Evolutionary conservation across 805 yeast genomes (phyloP).

Genomic region (Lipomyces yamadae): DNA sequence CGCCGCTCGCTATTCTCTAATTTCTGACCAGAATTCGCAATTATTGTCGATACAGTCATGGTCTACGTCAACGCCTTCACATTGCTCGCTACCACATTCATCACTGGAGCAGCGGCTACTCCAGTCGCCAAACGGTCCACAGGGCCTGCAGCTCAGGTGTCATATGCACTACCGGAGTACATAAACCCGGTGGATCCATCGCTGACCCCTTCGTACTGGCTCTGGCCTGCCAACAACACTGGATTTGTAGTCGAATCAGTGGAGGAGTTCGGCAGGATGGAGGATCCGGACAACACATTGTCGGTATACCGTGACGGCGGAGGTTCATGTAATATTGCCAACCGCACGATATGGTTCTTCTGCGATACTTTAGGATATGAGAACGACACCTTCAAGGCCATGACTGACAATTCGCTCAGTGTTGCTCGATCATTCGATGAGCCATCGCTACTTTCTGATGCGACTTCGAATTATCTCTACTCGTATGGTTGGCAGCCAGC

Average conservation of each 20-base stretch:
- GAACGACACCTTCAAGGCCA: constrained; percentile 14
- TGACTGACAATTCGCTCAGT: constrained; percentile 15
- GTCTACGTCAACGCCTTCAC: background rate
- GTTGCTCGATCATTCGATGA: constrained; percentile 18
- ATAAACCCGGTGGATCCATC: background rate
- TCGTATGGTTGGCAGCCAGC: constrained; percentile 23
- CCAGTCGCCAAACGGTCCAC: background rate
- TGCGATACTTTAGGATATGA: constrained; percentile 28
- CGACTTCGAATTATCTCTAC: constrained; percentile 12
- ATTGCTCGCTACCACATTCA: background rate
- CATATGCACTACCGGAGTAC: constrained; percentile 1
- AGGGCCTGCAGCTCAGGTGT: background rate
- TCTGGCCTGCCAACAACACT: constrained; percentile 1
- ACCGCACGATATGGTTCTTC: constrained; percentile 33
- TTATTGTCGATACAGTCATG: background rate
- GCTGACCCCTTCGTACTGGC: constrained; percentile 5
- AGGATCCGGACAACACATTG: constrained; percentile 25
- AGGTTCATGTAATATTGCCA: constrained; percentile 29
- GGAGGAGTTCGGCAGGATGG: constrained; percentile 21
- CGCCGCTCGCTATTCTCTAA: background rate
- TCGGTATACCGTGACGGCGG: constrained; percentile 35
- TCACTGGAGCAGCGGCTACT: background rate
- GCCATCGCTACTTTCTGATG: constrained; percentile 14
- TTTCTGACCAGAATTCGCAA: background rate
- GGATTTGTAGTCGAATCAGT: constrained; percentile 2